Percentiles rank a stretch among this genome's conserved stretches.
phyloP scores from a whole-genome alignment of 164 flowering plant species.

The Buxus sempervirens region DNA sequence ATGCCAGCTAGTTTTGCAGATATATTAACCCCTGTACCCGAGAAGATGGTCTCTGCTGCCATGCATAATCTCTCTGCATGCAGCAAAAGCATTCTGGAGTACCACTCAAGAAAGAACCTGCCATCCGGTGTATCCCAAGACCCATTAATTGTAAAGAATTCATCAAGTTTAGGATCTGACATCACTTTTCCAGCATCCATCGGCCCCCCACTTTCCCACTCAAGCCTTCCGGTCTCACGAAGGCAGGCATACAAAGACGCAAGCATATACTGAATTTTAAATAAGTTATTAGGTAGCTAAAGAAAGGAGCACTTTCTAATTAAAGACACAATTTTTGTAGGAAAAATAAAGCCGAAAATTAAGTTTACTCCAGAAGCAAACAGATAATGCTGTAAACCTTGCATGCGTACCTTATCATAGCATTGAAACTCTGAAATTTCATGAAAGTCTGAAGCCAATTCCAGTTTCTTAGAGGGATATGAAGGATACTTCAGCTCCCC shows the following conservation, averaged over 20 bases:
- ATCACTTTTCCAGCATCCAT: conserved; percentile 35
- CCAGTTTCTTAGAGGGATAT: conserved; percentile 36
- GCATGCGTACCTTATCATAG: conserved; percentile 60
- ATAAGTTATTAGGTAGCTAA: not conserved
- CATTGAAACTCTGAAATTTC: conserved; percentile 76
- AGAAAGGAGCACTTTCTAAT: not conserved
- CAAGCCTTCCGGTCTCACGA: conserved; percentile 37
- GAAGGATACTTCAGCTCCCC: conserved; percentile 83
- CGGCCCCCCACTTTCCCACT: conserved; percentile 64
- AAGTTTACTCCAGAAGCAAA: not conserved
- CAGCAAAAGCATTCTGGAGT: conserved; percentile 54
- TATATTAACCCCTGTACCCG: conserved; percentile 34
- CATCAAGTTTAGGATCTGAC: conserved; percentile 42
- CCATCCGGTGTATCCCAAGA: conserved; percentile 61
- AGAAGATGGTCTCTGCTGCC: conserved; percentile 50
- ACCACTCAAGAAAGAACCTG: conserved; percentile 68
- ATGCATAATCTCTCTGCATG: conserved; percentile 63
- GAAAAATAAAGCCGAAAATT: not conserved
- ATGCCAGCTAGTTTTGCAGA: conserved; percentile 60
- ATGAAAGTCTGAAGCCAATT: conserved; percentile 34
- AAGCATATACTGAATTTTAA: conserved; percentile 56
- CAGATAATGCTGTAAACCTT: not conserved
- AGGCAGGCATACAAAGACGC: conserved; percentile 59
- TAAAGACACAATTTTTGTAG: not conserved
- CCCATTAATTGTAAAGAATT: conserved; percentile 47